Evolutionary conservation across 768 basidiomycete species (phyloP).

Genomic region (Myochromella boudieri): DNA sequence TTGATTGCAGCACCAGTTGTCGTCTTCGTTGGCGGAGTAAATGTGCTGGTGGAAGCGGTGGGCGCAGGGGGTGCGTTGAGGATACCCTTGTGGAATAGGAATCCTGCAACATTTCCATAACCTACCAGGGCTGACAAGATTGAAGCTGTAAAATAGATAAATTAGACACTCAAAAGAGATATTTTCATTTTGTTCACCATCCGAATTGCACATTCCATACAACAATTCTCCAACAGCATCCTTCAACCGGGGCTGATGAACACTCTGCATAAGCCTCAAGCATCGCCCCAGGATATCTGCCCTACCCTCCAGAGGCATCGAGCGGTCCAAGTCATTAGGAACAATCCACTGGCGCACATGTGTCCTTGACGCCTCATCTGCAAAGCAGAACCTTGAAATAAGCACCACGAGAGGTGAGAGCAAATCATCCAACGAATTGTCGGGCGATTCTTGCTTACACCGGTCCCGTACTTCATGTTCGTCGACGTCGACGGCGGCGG

Average conservation of each 20-base stretch:
- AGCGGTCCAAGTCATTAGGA: constrained; percentile 80
- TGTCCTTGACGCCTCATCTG: constrained; percentile 54
- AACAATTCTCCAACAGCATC: constrained; percentile 85
- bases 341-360: constrained; percentile 68
- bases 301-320: constrained; percentile 70
- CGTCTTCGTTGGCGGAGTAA: constrained; percentile 32
- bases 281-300: constrained; percentile 76
- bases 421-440: constrained; percentile 71
- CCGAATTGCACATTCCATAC: constrained; percentile 77
- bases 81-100: constrained; percentile 90
- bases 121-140: constrained; percentile 78
- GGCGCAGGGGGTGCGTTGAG: constrained; percentile 52
- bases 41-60: constrained; percentile 24
- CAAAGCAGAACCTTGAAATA: constrained; percentile 66
- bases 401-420: constrained; percentile 78
- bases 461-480: constrained; percentile 57
- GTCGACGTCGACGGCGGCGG: constrained; percentile 62
- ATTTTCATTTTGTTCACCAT: constrained; percentile 49
- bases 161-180: neutral
- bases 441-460: constrained; percentile 45
- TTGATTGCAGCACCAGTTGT: constrained; percentile 55
- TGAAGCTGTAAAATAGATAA: constrained; percentile 41
- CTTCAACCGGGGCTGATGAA: constrained; percentile 74
- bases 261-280: constrained; percentile 70
- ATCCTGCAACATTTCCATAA: constrained; percentile 95